These are phyloP conservation scores for Elsinoe perseae DNA, from an alignment of 2,329 filamentous ascomycete species.

Conservation along the genomic window DNA sequence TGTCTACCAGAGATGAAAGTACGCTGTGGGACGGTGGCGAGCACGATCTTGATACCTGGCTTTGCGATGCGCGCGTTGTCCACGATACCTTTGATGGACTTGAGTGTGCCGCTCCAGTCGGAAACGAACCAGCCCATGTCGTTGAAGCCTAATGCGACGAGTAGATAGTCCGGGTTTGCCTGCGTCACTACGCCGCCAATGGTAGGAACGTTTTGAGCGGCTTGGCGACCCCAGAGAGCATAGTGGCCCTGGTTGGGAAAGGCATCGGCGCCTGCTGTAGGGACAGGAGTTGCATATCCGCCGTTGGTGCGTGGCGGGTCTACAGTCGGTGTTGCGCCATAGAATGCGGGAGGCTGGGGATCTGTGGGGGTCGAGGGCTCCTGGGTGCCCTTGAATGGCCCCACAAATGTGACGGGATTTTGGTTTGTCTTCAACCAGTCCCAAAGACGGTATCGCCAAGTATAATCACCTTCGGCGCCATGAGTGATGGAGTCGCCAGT, in stretches of 20 bases:
- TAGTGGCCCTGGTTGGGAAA: conserved; percentile 28
- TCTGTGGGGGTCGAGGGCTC: conserved; percentile 18
- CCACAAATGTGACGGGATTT: conserved; percentile 28
- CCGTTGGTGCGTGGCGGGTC: conserved; percentile 21
- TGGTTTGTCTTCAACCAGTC: conserved; percentile 31
- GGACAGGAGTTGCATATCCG: conserved; percentile 29
- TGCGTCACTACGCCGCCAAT: conserved; percentile 26
- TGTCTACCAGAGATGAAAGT: conserved; percentile 19
- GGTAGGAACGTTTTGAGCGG: conserved; percentile 26
- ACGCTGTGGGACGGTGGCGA: conserved; percentile 23
- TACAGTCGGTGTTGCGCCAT: not conserved
- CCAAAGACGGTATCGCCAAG: conserved; percentile 39
- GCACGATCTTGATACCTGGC: conserved; percentile 19
- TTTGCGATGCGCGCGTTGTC: conserved; percentile 28
- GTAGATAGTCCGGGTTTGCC: conserved; percentile 29
- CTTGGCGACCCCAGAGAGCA: conserved; percentile 31
- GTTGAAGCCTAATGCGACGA: conserved; percentile 24
- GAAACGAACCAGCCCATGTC: conserved; percentile 23
- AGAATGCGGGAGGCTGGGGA: conserved; percentile 16
- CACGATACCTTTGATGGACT: conserved; percentile 27
- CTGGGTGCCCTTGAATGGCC: conserved; percentile 33
- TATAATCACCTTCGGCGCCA: conserved; percentile 34
- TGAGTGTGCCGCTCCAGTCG: conserved; percentile 21
- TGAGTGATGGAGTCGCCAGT: conserved; percentile 24
- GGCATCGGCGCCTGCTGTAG: conserved; percentile 24